A percentile compares a stretch with the other conserved stretches of the same genome.
These are phyloP conservation scores for Corymbia maculata DNA, from an alignment of 345 rosid genomes.

Conservation along the genomic window DNA sequence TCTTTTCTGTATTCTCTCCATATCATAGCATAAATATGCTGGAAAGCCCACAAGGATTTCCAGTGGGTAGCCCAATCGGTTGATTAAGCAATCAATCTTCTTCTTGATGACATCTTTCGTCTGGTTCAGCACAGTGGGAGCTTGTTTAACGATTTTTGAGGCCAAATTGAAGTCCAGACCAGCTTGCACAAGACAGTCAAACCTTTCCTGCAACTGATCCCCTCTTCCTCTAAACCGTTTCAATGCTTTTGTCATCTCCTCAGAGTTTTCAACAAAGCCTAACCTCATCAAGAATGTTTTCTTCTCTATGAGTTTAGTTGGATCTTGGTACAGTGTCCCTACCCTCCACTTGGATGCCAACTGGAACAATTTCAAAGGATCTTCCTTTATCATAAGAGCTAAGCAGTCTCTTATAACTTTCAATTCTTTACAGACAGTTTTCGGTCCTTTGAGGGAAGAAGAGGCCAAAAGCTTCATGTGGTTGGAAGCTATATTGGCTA, in stretches of 20 bases:
- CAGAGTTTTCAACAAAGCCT: conserved; percentile 75
- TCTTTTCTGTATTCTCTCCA: conserved; percentile 46
- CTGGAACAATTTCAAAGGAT: conserved; percentile 51
- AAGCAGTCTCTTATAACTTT: conserved; percentile 28
- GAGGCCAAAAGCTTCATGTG: conserved; percentile 38
- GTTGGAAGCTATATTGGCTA: conserved; percentile 19
- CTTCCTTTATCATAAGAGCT: conserved; percentile 38
- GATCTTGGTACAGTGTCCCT: conserved; percentile 9
- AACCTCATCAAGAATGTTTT: conserved; percentile 49
- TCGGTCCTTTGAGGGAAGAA: conserved; percentile 44
- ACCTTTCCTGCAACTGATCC: conserved; percentile 84
- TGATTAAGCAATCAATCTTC: conserved; percentile 53
- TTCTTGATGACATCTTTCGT: conserved; percentile 49
- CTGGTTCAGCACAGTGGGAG: conserved; percentile 69
- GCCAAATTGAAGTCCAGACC: conserved; percentile 50
- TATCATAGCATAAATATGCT: conserved; percentile 53
- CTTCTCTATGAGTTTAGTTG: conserved; percentile 33
- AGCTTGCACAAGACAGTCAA: conserved; percentile 62
- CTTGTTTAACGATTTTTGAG: conserved; percentile 42
- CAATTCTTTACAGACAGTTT: conserved; percentile 31
- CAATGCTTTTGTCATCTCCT: conserved; percentile 63
- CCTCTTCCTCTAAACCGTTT: conserved; percentile 76
- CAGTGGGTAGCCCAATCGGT: conserved; percentile 46
- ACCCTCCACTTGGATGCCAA: conserved; percentile 33
- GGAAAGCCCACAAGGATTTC: conserved; percentile 50